Conservation (phyloP, 257 asterid species). For the Solanum tarijense region DNA sequence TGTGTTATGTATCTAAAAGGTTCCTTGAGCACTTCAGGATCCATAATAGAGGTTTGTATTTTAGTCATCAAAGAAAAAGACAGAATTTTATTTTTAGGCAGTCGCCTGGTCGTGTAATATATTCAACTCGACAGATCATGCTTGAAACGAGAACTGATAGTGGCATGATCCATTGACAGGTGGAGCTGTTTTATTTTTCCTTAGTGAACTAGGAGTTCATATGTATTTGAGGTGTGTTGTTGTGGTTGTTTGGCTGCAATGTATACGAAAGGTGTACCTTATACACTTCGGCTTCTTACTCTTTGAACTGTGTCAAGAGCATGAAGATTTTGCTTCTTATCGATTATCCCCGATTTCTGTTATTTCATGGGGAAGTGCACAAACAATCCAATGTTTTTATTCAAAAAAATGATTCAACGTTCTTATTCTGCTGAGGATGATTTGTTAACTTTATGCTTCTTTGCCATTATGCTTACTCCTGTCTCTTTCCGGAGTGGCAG, state of each 20-base stretch:
- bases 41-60: not conserved
- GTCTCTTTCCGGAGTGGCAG: not conserved
- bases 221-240: not conserved
- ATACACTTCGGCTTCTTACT: not conserved
- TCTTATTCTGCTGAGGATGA: not conserved
- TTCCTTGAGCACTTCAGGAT: not conserved
- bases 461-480: not conserved
- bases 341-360: not conserved
- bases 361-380: not conserved
- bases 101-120: not conserved
- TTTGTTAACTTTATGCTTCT: not conserved
- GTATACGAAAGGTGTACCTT: not conserved
- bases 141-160: not conserved
- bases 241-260: not conserved
- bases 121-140: not conserved
- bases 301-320: not conserved
- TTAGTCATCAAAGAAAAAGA: not conserved
- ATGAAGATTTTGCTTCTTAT: not conserved
- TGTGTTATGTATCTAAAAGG: not conserved
- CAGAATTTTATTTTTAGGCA: not conserved
- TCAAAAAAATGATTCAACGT: not conserved
- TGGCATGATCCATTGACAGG: not conserved
- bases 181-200: not conserved
- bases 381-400: not conserved
- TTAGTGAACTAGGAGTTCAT: not conserved